Evolutionary conservation across 2,329 filamentous ascomycete species (phyloP).

Genomic region (Rhexocercosporidium sp.): DNA sequence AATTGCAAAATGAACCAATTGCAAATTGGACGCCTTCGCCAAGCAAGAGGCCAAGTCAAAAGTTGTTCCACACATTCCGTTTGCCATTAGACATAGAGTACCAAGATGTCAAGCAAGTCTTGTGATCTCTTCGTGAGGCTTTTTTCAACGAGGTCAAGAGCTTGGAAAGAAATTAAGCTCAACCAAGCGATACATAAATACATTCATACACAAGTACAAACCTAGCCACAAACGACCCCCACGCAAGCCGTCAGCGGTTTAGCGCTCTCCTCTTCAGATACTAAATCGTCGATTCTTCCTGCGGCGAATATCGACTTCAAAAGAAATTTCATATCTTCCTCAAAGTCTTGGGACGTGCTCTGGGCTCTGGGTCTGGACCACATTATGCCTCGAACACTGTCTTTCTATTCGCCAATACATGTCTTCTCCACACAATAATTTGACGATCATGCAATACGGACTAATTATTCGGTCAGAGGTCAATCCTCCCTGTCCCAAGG

Average conservation of each 20-base stretch:
- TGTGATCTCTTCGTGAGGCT: not conserved
- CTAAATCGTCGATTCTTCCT: not conserved
- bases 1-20: too few species aligned
- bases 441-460: not conserved
- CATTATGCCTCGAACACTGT: not conserved
- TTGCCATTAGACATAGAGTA: too few species aligned
- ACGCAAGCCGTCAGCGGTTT: not conserved
- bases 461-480: too few species aligned
- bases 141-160: not conserved
- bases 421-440: not conserved
- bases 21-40: too few species aligned
- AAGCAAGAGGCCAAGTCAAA: too few species aligned
- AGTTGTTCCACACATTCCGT: too few species aligned
- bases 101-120: constrained; percentile 6
- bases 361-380: not conserved
- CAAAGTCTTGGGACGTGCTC: not conserved
- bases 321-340: not conserved
- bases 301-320: not conserved
- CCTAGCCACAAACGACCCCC: too few species aligned
- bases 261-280: not conserved
- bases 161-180: not conserved
- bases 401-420: not conserved
- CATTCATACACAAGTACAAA: not conserved
- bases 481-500: not conserved
- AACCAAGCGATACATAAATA: not conserved